Conservation (phyloP, 257 asterid species). For the Leptodermis oblonga region DNA sequence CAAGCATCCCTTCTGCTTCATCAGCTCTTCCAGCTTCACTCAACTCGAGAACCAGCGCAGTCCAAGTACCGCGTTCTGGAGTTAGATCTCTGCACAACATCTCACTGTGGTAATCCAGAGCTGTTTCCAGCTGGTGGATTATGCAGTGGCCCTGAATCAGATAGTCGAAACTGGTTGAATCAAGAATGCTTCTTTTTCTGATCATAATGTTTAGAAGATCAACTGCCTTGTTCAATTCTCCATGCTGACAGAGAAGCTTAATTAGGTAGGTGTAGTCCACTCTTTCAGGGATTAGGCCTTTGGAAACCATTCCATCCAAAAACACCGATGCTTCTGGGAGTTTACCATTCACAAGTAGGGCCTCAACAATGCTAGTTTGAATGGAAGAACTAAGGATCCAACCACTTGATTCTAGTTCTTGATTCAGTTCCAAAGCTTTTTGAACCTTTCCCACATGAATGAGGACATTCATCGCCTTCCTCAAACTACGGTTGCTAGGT, state of each 20-base stretch:
- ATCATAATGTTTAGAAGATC: conserved; percentile 64
- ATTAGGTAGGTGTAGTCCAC: conserved; percentile 49
- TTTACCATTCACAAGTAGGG: conserved; percentile 34
- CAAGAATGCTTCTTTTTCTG: conserved; percentile 43
- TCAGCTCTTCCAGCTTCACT: conserved; percentile 35
- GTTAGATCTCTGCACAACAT: conserved; percentile 50
- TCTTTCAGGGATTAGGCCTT: conserved; percentile 35
- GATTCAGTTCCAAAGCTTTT: conserved; percentile 53
- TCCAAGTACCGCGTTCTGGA: conserved; percentile 54
- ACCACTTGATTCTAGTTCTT: conserved; percentile 60
- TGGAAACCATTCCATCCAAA: conserved; percentile 41
- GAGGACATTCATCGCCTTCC: conserved; percentile 43
- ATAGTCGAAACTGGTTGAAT: conserved; percentile 50
- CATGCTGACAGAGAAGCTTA: conserved; percentile 53
- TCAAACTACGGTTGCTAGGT: conserved; percentile 62
- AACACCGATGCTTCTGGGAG: conserved; percentile 48
- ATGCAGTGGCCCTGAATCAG: conserved; percentile 47
- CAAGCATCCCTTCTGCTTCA: conserved; percentile 59
- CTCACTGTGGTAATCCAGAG: conserved; percentile 66
- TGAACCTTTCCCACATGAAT: conserved; percentile 37
- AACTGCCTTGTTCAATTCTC: conserved; percentile 49
- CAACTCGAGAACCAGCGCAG: conserved; percentile 35
- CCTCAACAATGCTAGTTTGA: conserved; percentile 45
- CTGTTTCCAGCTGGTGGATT: conserved; percentile 33
- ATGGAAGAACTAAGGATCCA: conserved; percentile 52